phyloP scores from a whole-genome alignment of 148 eudicot species.

The Diospyros lotus region DNA sequence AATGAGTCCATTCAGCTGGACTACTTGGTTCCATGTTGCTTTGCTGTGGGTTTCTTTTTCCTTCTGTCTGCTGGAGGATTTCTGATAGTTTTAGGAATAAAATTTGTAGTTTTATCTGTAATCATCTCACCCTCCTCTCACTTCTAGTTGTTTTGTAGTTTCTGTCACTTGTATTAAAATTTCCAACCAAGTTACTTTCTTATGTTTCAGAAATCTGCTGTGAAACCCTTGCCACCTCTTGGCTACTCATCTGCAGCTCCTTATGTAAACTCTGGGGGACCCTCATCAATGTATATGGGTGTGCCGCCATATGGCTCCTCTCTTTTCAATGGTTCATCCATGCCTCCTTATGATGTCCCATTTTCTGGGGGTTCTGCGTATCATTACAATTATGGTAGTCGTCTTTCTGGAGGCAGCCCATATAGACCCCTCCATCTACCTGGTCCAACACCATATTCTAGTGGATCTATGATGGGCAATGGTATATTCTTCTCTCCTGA shows the following conservation, averaged over 20 bases:
- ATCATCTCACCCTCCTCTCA: too few species aligned
- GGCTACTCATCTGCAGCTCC: slow-evolving; percentile 52
- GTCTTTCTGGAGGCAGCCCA: slow-evolving; percentile 75
- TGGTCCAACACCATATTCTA: slow-evolving; percentile 57
- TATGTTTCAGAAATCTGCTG: slow-evolving; percentile 56
- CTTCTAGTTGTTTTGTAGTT: too few species aligned
- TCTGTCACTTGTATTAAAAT: too few species aligned
- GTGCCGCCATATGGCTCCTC: slow-evolving; percentile 76
- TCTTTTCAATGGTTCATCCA: slow-evolving; percentile 50
- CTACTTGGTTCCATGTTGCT: not conserved
- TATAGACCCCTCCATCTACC: slow-evolving; percentile 58
- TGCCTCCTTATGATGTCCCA: slow-evolving; percentile 70
- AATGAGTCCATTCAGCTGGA: too few species aligned
- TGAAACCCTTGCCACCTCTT: slow-evolving; percentile 49
- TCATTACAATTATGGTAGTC: slow-evolving; percentile 52
- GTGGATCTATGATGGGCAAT: slow-evolving; percentile 62
- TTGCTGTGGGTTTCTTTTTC: not conserved
- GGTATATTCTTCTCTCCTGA: slow-evolving; percentile 20
- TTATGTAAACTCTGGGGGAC: slow-evolving; percentile 65
- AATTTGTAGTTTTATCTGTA: not conserved
- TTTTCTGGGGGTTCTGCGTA: slow-evolving; percentile 67
- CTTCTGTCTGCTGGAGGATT: not conserved
- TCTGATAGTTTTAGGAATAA: not conserved
- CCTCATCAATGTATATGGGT: slow-evolving; percentile 59
- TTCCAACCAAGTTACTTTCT: not conserved